Conservation (phyloP, 176 grass and related monocot genomes). For the Ensete glaucum region DNA sequence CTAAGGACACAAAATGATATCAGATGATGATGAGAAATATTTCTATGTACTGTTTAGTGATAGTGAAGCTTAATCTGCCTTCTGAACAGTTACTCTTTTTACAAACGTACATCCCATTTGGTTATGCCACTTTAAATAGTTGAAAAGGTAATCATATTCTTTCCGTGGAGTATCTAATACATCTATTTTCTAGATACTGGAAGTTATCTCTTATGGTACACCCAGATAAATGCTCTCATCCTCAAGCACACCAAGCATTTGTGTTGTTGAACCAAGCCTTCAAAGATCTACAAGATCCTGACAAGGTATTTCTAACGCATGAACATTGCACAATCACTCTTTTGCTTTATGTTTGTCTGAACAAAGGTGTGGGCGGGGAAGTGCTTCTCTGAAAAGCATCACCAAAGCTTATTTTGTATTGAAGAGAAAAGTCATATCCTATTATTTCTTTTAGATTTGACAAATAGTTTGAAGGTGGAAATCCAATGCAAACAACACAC, state of each 20-base stretch:
- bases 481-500: no score
- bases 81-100: not conserved
- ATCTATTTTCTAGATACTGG: conserved; percentile 65
- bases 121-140: not conserved
- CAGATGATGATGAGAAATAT: not conserved
- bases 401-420: no score
- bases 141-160: not conserved
- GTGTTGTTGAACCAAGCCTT: conserved; percentile 90
- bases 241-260: conserved; percentile 76
- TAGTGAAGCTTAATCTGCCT: not conserved
- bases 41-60: not conserved
- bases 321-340: no score
- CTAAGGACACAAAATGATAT: not conserved
- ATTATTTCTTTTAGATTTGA: no score
- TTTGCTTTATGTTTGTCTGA: not conserved
- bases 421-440: no score
- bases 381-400: no score
- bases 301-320: conserved; percentile 46
- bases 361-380: not conserved
- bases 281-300: conserved; percentile 88
- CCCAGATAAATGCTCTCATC: conserved; percentile 92
- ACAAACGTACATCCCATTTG: not conserved
- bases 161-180: not conserved
- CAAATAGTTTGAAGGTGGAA: no score
- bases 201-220: conserved; percentile 94